phyloP scores from a whole-genome alignment of 768 basidiomycete species.

The Rhodotorula kratochvilovae region DNA sequence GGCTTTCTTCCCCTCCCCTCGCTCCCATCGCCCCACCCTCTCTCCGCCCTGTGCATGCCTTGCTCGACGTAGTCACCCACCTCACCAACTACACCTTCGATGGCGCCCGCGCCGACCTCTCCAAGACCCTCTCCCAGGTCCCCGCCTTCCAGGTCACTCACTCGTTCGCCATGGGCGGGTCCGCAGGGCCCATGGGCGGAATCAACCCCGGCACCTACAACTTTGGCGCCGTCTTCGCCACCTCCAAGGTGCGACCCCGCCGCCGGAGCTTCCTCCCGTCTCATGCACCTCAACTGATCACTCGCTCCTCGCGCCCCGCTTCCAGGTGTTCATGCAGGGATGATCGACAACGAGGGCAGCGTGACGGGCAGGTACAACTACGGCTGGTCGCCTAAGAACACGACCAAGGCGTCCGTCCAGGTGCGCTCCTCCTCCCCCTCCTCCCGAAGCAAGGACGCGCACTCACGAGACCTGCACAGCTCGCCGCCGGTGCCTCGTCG shows the following conservation, averaged over 20 bases:
- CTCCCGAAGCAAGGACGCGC: neutral
- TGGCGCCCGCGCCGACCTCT: conserved; percentile 91
- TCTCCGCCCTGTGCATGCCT: neutral
- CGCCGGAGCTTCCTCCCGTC: neutral
- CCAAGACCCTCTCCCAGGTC: conserved; percentile 83
- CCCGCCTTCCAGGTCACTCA: conserved; percentile 99
- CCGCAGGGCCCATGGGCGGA: conserved; percentile 48
- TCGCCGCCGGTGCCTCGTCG: conserved; percentile 63
- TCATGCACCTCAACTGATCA: neutral
- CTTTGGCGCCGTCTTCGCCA: conserved; percentile 89
- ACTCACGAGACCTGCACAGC: conserved; percentile 50
- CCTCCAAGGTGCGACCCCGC: conserved; percentile 58
- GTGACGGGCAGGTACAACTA: conserved; percentile 84
- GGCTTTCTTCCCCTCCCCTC: neutral
- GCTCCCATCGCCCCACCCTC: neutral
- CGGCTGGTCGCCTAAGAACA: conserved; percentile 70
- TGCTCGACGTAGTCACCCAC: conserved; percentile 63
- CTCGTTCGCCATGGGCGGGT: conserved; percentile 84
- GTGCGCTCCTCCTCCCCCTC: neutral
- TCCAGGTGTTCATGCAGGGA: conserved; percentile 86
- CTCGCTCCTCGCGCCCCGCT: neutral
- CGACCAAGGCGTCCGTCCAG: conserved; percentile 68
- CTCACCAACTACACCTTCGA: conserved; percentile 94
- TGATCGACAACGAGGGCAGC: conserved; percentile 87
- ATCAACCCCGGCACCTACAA: conserved; percentile 72